These are phyloP conservation scores for Clarireedia homoeocarpa DNA, from an alignment of 2,329 filamentous ascomycete genomes.

Conservation along the genomic window DNA sequence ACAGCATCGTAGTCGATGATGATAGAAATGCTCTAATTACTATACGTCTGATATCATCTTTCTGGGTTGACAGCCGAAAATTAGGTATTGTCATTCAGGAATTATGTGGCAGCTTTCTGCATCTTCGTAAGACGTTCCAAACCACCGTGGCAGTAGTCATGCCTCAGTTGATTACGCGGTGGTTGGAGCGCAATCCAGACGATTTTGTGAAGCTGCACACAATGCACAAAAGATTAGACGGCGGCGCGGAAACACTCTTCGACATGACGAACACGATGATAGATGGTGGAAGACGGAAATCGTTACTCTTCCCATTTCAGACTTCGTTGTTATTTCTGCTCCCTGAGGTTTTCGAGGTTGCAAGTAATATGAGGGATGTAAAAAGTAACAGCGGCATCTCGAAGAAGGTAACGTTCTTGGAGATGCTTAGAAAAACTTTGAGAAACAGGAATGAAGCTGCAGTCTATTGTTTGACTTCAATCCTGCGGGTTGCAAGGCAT, in stretches of 20 bases:
- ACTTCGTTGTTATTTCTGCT: conserved; percentile 54
- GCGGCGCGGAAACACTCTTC: conserved; percentile 58
- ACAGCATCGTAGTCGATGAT: conserved; percentile 21
- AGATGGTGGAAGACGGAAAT: conserved; percentile 48
- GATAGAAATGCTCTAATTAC: conserved; percentile 40
- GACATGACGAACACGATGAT: conserved; percentile 58
- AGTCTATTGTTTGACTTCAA: conserved; percentile 55
- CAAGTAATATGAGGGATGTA: conserved; percentile 56
- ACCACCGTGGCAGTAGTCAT: conserved; percentile 54
- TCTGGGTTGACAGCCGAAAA: conserved; percentile 57
- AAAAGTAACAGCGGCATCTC: conserved; percentile 50
- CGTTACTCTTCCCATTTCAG: conserved; percentile 54
- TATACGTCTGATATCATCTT: conserved; percentile 51
- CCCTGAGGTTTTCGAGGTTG: conserved; percentile 63
- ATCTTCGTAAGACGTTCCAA: conserved; percentile 56
- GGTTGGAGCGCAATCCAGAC: conserved; percentile 56
- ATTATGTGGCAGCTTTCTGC: conserved; percentile 58
- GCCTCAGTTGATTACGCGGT: conserved; percentile 56
- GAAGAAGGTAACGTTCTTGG: conserved; percentile 60
- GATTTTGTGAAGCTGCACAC: conserved; percentile 59
- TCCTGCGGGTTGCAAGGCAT: conserved; percentile 56
- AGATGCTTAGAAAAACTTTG: conserved; percentile 53
- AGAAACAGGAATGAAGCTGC: conserved; percentile 59
- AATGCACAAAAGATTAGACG: conserved; percentile 53
- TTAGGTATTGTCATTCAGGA: conserved; percentile 56